Percentiles rank a stretch among this genome's conserved stretches.
These are phyloP conservation scores for Phlebopus sp. DNA, from an alignment of 1,284 basidiomycete genomes.

Conservation along the genomic window DNA sequence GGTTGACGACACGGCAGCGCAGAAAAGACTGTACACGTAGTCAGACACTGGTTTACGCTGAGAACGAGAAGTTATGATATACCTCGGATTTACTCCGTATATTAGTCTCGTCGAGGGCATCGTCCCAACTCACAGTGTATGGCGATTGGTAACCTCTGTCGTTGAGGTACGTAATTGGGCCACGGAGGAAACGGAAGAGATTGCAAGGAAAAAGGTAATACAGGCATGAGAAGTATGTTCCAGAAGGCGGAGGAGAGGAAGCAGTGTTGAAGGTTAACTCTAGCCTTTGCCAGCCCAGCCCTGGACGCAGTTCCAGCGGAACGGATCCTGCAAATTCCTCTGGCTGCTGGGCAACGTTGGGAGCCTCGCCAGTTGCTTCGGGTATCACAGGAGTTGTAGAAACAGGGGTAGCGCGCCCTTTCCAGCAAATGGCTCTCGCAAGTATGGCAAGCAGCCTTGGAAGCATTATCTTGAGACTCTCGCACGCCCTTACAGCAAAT, in stretches of 20 bases:
- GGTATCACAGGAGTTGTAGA: slow-evolving; percentile 26
- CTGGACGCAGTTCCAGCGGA: slow-evolving; percentile 44
- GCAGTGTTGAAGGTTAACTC: slow-evolving; percentile 53
- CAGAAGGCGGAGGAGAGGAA: slow-evolving; percentile 52
- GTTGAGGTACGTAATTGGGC: slow-evolving; percentile 61
- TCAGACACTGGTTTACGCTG: neutral
- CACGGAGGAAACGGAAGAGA: slow-evolving; percentile 69
- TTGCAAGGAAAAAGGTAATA: slow-evolving; percentile 91
- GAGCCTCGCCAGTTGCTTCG: slow-evolving; percentile 35
- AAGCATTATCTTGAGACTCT: slow-evolving; percentile 53
- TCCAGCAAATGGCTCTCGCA: slow-evolving; percentile 71
- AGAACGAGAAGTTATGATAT: slow-evolving; percentile 14
- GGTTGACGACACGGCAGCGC: slow-evolving; percentile 72
- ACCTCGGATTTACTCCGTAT: slow-evolving; percentile 70
- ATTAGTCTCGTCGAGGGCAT: slow-evolving; percentile 65
- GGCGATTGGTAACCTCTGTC: slow-evolving; percentile 50
- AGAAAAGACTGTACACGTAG: slow-evolving; percentile 52
- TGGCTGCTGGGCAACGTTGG: slow-evolving; percentile 34
- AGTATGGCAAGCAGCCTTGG: slow-evolving; percentile 64
- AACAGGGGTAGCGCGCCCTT: slow-evolving; percentile 41
- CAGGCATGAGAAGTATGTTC: slow-evolving; percentile 70
- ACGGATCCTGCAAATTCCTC: slow-evolving; percentile 21
- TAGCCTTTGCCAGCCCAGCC: slow-evolving; percentile 63
- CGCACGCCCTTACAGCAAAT: slow-evolving; percentile 60
- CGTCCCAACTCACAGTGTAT: slow-evolving; percentile 61